phyloP scores from a whole-genome alignment of 345 rosid genomes.

The Dovyalis caffra region DNA sequence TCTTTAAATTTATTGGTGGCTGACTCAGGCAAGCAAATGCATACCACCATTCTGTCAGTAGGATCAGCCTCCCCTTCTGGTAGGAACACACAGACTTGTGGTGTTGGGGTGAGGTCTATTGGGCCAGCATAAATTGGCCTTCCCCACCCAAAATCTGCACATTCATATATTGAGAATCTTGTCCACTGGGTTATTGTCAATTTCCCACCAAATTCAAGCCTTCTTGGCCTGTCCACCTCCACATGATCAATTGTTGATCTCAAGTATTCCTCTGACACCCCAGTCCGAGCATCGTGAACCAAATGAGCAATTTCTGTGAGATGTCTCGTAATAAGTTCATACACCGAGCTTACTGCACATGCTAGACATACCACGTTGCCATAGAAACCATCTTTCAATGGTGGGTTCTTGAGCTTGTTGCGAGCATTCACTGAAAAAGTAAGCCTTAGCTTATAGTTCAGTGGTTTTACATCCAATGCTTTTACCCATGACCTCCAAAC shows the following conservation, averaged over 20 bases:
- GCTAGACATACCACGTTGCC: conserved; percentile 85
- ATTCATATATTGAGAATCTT: conserved; percentile 70
- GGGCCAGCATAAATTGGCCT: conserved; percentile 81
- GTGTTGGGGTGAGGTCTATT: conserved; percentile 82
- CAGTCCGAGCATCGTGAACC: conserved; percentile 61
- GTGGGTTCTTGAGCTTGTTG: conserved; percentile 54
- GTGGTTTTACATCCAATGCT: conserved; percentile 74
- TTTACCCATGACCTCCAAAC: conserved; percentile 93
- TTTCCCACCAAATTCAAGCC: conserved; percentile 87
- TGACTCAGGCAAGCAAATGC: conserved; percentile 81
- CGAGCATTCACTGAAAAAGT: conserved; percentile 86
- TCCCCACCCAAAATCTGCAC: conserved; percentile 93
- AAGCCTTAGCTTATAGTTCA: conserved; percentile 64
- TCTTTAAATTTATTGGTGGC: conserved; percentile 50
- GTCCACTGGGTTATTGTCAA: conserved; percentile 93
- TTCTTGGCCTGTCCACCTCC: conserved; percentile 61
- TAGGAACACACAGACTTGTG: conserved; percentile 84
- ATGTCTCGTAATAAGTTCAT: conserved; percentile 46
- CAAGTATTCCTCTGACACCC: conserved; percentile 71
- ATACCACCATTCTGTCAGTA: conserved; percentile 56
- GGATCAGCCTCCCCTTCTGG: conserved; percentile 62
- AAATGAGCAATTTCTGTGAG: conserved; percentile 49
- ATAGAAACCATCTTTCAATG: conserved; percentile 64
- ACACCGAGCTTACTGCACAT: conserved; percentile 61
- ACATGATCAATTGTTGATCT: conserved; percentile 69